These are phyloP conservation scores for Umbelopsis sp. DNA, from an alignment of 192 early-diverging fungal genomes.

Conservation along the genomic window DNA sequence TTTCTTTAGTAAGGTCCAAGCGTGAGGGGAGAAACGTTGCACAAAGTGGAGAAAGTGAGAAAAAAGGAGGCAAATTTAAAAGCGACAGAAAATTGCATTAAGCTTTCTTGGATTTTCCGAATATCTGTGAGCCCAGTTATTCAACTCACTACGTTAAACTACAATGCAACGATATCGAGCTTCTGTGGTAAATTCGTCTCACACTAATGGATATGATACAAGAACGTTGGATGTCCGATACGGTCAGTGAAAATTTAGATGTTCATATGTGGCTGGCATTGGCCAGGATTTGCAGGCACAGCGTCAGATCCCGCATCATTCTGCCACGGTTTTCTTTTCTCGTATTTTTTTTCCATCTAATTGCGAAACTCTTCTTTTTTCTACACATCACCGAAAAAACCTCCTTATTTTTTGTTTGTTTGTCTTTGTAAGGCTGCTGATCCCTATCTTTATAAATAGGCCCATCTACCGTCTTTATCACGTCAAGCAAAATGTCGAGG, in stretches of 20 bases:
- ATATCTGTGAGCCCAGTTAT: too few species aligned
- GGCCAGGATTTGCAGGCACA: slow-evolving; percentile 12
- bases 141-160: not conserved
- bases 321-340: not conserved
- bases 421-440: not conserved
- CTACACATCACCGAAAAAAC: not conserved
- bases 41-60: not conserved
- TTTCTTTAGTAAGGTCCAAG: not conserved
- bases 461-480: not conserved
- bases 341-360: not conserved
- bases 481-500: not conserved
- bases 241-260: not conserved
- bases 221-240: not conserved
- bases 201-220: not conserved
- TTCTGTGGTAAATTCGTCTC: not conserved
- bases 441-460: not conserved
- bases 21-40: not conserved
- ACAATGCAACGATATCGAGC: not conserved
- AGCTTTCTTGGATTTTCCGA: not conserved
- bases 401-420: not conserved
- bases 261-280: not conserved
- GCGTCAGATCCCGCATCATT: not conserved
- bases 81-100: not conserved
- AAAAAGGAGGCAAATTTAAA: not conserved
- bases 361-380: not conserved